Percentiles rank a stretch among this genome's conserved stretches.
phyloP scores from a whole-genome alignment of 164 flowering plant genomes.

The Magnolia changhungtana region DNA sequence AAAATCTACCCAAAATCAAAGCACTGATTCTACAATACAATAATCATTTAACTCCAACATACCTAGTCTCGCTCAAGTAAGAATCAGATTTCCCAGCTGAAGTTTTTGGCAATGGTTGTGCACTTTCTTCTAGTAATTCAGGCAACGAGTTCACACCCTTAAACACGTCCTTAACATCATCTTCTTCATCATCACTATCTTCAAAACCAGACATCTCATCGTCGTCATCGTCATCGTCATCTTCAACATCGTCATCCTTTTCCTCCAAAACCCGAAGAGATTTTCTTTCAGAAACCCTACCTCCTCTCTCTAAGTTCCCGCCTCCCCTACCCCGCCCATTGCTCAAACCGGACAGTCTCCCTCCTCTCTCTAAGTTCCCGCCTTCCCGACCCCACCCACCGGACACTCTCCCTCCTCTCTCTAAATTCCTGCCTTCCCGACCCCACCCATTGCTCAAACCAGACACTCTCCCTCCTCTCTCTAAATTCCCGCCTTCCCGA shows the following conservation, averaged over 20 bases:
- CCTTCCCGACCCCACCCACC: not conserved
- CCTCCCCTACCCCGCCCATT: not conserved
- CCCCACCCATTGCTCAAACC: not conserved
- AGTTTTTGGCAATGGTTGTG: constrained; percentile 12
- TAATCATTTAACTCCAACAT: not conserved
- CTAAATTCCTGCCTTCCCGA: too few relatives aligned
- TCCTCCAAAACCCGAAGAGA: not conserved
- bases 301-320: not conserved
- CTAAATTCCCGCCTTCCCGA: not conserved
- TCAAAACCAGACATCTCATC: constrained; percentile 6
- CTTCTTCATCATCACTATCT: constrained; percentile 13
- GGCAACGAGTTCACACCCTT: constrained; percentile 2
- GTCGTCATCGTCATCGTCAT: not conserved
- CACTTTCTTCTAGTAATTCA: not conserved
- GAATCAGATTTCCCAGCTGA: constrained; percentile 44
- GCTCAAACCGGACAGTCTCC: not conserved
- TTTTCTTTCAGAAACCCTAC: not conserved
- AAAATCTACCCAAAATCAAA: not conserved
- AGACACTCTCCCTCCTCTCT: constrained; percentile 2
- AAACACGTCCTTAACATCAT: constrained; percentile 3
- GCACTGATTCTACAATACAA: not conserved
- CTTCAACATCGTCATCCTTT: not conserved
- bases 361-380: not conserved
- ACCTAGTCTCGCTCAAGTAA: constrained; percentile 78
- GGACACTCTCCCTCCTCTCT: not conserved